Percentiles rank a stretch among this genome's conserved stretches.
phyloP scores from a whole-genome alignment of 805 yeast genomes.

The Grigorovia jiainica region DNA sequence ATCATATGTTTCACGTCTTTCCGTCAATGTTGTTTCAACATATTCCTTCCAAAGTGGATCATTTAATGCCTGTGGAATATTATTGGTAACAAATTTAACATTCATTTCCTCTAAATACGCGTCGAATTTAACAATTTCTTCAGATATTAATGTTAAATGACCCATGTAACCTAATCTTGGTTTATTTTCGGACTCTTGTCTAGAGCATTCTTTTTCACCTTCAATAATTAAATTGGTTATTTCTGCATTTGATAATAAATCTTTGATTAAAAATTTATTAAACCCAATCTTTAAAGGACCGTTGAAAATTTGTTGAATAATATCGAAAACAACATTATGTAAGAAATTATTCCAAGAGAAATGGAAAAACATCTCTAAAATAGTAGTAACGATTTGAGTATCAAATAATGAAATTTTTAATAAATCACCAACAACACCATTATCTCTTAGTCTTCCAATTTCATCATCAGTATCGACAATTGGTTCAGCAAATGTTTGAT shows the following conservation, averaged over 20 bases:
- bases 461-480: slow-evolving; percentile 4
- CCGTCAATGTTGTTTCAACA: slow-evolving; percentile 72
- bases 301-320: slow-evolving; percentile 72
- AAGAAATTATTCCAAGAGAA: slow-evolving; percentile 81
- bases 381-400: slow-evolving; percentile 47
- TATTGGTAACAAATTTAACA: slow-evolving; percentile 19
- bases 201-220: slow-evolving; percentile 52
- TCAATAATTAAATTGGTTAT: slow-evolving; percentile 56
- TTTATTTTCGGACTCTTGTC: slow-evolving; percentile 49
- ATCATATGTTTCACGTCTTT: slow-evolving; percentile 88
- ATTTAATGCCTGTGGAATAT: slow-evolving; percentile 18
- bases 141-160: slow-evolving; percentile 85
- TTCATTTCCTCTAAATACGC: slow-evolving; percentile 34
- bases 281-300: slow-evolving; percentile 67
- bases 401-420: slow-evolving; percentile 62
- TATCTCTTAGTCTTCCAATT: slow-evolving; percentile 35
- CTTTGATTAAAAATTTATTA: slow-evolving; percentile 52
- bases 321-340: slow-evolving; percentile 79
- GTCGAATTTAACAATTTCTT: slow-evolving; percentile 86
- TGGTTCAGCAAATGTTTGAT: slow-evolving; percentile 9
- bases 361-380: slow-evolving; percentile 57
- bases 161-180: slow-evolving; percentile 94
- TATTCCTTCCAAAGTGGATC: slow-evolving; percentile 61
- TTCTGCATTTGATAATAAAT: slow-evolving; percentile 48
- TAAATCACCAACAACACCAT: slow-evolving; percentile 62